Evolutionary conservation across 2,329 filamentous ascomycete species (phyloP).

Genomic region (Stemphylium vesicarium): DNA sequence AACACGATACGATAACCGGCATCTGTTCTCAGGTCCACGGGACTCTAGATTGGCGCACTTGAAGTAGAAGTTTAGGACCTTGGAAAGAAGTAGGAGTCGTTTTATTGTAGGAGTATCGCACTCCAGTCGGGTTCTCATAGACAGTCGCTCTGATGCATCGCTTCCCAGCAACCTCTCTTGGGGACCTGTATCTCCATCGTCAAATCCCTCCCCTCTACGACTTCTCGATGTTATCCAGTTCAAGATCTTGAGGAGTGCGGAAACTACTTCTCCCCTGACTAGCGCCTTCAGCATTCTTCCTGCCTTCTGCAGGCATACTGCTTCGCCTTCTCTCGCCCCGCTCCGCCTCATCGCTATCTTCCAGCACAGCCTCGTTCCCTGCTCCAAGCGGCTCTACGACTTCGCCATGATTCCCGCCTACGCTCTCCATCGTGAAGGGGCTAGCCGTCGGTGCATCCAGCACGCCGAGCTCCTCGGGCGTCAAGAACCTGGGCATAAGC

Average conservation of each 20-base stretch:
- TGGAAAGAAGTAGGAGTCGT: no score
- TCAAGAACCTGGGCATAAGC: conserved; percentile 60
- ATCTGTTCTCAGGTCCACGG: no score
- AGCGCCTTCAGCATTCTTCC: conserved; percentile 4
- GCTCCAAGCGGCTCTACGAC: conserved; percentile 1
- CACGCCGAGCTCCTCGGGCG: conserved; percentile 54
- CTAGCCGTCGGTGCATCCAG: conserved; percentile 63
- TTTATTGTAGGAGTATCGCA: no score
- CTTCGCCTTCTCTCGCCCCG: conserved; percentile 10
- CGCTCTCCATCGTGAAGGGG: conserved; percentile 59
- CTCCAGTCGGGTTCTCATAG: no score
- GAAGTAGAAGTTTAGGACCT: no score
- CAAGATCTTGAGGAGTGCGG: not conserved
- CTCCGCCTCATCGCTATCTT: conserved; percentile 38
- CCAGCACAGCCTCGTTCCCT: conserved; percentile 12
- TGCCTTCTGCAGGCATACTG: conserved; percentile 6
- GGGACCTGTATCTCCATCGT: no score
- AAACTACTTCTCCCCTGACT: conserved; percentile 2
- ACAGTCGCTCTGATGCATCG: no score
- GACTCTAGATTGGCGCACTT: no score
- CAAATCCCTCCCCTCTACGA: not conserved
- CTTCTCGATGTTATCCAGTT: not conserved
- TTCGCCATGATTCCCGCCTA: conserved; percentile 56
- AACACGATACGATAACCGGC: no score
- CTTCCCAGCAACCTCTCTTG: no score